Evolutionary conservation across 257 asterid species (phyloP).

Genomic region (Coffea canephora): DNA sequence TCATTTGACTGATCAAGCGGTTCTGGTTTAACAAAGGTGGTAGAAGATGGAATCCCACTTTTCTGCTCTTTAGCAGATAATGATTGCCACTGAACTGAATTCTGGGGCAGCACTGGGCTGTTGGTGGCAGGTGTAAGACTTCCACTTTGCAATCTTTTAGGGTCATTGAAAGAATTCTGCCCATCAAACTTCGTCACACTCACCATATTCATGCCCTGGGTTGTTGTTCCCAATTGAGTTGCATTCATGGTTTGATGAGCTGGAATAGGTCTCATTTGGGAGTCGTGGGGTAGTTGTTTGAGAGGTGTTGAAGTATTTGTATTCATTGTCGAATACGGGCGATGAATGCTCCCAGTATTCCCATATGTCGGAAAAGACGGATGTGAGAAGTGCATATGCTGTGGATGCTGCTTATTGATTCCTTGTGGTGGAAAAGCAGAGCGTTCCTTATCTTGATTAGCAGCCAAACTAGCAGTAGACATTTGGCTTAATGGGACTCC

Average conservation of each 20-base stretch:
- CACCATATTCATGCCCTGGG: slow-evolving; percentile 50
- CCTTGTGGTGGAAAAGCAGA: slow-evolving; percentile 59
- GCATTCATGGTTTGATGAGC: slow-evolving; percentile 52
- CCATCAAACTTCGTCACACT: slow-evolving; percentile 58
- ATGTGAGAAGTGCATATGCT: slow-evolving; percentile 63
- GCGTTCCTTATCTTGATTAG: slow-evolving; percentile 66
- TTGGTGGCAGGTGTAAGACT: slow-evolving; percentile 35
- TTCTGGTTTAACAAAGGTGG: slow-evolving; percentile 64
- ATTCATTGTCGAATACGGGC: slow-evolving; percentile 55
- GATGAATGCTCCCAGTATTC: slow-evolving; percentile 49
- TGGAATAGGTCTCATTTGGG: slow-evolving; percentile 63
- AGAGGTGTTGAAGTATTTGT: slow-evolving; percentile 44
- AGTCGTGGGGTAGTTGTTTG: slow-evolving; percentile 56
- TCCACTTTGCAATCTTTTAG: slow-evolving; percentile 48
- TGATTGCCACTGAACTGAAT: slow-evolving; percentile 42
- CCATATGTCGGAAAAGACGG: slow-evolving; percentile 55
- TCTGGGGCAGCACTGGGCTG: slow-evolving; percentile 41
- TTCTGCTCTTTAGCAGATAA: slow-evolving; percentile 42
- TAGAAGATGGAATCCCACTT: slow-evolving; percentile 42
- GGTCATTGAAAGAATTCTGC: slow-evolving; percentile 48
- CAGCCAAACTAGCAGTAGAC: slow-evolving; percentile 39
- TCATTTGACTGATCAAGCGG: slow-evolving; percentile 68
- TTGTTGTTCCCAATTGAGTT: slow-evolving; percentile 44
- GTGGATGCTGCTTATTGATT: slow-evolving; percentile 62
- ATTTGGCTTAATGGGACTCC: slow-evolving; percentile 49